Evolutionary conservation across 2,329 filamentous ascomycete genomes (phyloP).

Genomic region (Xylaria arbuscula): DNA sequence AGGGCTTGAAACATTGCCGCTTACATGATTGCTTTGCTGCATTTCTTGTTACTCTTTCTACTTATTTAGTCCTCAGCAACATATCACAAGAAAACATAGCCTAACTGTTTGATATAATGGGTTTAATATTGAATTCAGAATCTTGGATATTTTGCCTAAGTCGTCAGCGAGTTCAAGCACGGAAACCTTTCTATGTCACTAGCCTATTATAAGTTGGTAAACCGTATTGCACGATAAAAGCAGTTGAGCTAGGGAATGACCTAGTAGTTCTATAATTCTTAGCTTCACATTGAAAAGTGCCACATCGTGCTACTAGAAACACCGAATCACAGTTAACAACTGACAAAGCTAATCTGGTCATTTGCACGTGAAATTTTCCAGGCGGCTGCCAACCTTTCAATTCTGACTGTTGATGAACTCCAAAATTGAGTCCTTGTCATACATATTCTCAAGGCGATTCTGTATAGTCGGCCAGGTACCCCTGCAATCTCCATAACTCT

Average conservation of each 20-base stretch:
- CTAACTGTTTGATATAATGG: too few species aligned
- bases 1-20: too few species aligned
- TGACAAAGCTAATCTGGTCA: neutral
- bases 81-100: neutral
- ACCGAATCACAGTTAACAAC: neutral
- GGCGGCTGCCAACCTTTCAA: neutral
- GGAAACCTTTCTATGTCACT: neutral
- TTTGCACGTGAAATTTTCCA: neutral
- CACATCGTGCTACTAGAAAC: neutral
- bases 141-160: neutral
- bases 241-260: neutral
- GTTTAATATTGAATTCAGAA: conserved; percentile 37
- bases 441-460: neutral
- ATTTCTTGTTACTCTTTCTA: too few species aligned
- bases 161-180: neutral
- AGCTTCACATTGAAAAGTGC: neutral
- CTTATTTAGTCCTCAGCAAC: too few species aligned
- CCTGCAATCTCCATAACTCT: conserved; percentile 69
- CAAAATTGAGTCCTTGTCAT: neutral
- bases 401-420: neutral
- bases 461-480: conserved; percentile 56
- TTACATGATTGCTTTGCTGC: too few species aligned
- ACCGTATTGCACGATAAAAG: neutral
- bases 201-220: neutral
- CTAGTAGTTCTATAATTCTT: neutral